A percentile compares a stretch with the other conserved stretches of the same genome.
Conservation (phyloP, 2,329 filamentous ascomycete species). For the Nigrospora sphaerica region DNA sequence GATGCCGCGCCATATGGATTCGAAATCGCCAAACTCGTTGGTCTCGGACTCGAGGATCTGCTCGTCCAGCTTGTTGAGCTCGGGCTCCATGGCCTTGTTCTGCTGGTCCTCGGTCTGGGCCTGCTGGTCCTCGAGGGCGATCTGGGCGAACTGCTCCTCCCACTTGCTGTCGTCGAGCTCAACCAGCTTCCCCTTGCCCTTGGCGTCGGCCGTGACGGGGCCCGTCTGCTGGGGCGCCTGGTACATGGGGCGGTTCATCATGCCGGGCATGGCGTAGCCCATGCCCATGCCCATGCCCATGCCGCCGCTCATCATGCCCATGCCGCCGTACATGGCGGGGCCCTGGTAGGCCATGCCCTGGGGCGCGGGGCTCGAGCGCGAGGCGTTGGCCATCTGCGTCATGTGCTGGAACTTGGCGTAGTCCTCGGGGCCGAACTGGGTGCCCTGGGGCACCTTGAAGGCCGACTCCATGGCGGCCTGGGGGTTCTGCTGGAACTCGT, state of each 20-base stretch:
- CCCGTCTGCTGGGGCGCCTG: constrained; percentile 36
- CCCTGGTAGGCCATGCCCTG: constrained; percentile 40
- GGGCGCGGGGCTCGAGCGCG: constrained; percentile 55
- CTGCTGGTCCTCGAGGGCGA: constrained; percentile 61
- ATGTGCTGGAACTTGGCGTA: constrained; percentile 82
- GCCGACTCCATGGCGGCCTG: constrained; percentile 67
- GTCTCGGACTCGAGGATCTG: constrained; percentile 59
- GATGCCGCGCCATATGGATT: constrained; percentile 80
- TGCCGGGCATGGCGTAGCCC: constrained; percentile 50
- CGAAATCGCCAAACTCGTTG: constrained; percentile 77
- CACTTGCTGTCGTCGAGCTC: constrained; percentile 91
- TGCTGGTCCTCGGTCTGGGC: constrained; percentile 27
- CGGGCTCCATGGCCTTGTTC: constrained; percentile 65
- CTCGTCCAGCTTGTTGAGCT: constrained; percentile 80
- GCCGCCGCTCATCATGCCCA: constrained; percentile 27
- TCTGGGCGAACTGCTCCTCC: constrained; percentile 92
- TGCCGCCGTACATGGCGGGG: constrained; percentile 19
- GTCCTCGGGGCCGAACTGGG: constrained; percentile 72
- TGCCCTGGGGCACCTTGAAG: constrained; percentile 50
- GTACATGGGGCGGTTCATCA: constrained; percentile 47
- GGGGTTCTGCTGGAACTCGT: constrained; percentile 38
- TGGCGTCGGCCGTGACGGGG: constrained; percentile 41
- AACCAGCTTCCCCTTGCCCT: constrained; percentile 87
- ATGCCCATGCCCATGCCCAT: constrained; percentile 44
- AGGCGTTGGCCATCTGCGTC: constrained; percentile 45